Conservation (phyloP, 1,139 yeast genomes). For the Kodamaea sp. region DNA sequence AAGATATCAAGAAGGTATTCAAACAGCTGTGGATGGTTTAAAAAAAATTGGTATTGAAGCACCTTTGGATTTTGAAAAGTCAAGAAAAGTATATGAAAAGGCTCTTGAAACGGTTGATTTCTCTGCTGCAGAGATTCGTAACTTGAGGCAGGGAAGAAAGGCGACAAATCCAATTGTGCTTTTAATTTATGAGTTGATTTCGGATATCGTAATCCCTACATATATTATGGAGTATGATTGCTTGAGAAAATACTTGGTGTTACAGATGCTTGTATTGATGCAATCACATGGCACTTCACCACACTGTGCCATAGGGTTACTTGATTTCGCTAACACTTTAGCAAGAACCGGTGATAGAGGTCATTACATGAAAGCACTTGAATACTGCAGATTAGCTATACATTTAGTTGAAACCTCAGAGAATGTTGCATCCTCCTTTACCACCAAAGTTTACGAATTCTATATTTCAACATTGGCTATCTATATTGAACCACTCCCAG, state of each 20-base stretch:
- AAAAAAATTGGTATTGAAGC: constrained; percentile 29
- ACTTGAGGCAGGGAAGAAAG: constrained; percentile 22
- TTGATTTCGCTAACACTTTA: constrained; percentile 34
- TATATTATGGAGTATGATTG: constrained; percentile 23
- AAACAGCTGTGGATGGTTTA: constrained; percentile 34
- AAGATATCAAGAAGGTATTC: constrained; percentile 31
- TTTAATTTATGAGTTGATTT: constrained; percentile 42
- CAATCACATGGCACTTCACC: constrained; percentile 24
- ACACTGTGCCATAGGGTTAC: constrained; percentile 25
- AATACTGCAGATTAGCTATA: constrained; percentile 35
- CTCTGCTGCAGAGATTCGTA: constrained; percentile 42
- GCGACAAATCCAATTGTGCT: constrained; percentile 27
- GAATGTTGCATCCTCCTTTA: constrained; percentile 34
- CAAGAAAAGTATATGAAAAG: constrained; percentile 19
- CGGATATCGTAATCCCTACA: constrained; percentile 39
- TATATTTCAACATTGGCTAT: constrained; percentile 44
- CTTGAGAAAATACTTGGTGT: constrained; percentile 24
- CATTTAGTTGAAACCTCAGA: constrained; percentile 33
- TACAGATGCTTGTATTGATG: constrained; percentile 24
- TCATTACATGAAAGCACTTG: constrained; percentile 25
- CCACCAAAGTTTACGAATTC: constrained; percentile 41
- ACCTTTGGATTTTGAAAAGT: constrained; percentile 21
- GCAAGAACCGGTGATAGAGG: constrained; percentile 36
- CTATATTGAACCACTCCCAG: constrained; percentile 41
- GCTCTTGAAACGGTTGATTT: constrained; percentile 35